A percentile compares a stretch with the other conserved stretches of the same genome.
phyloP scores from a whole-genome alignment of 192 early-diverging fungal species.

The Rhizoclosmatium sp. region DNA sequence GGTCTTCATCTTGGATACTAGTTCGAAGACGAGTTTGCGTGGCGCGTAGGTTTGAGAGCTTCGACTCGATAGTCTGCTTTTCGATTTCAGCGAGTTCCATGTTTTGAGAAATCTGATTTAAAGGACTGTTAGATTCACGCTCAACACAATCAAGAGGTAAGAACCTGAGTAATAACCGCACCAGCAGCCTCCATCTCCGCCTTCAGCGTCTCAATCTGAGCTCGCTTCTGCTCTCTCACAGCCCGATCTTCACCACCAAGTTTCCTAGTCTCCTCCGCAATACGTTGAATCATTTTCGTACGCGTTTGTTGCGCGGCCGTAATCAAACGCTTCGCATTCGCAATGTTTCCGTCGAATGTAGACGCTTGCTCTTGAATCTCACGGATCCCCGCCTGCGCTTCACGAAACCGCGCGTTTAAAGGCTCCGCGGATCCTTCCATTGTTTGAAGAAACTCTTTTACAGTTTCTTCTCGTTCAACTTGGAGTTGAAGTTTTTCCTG shows the following conservation, averaged over 20 bases:
- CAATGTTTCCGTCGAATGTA: constrained; percentile 57
- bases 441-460: constrained; percentile 8
- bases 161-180: not conserved
- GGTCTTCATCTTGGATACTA: constrained; percentile 32
- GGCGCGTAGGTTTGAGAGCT: not conserved
- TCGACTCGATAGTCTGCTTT: not conserved
- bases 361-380: constrained; percentile 17
- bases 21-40: constrained; percentile 10
- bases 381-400: not conserved
- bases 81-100: constrained; percentile 38
- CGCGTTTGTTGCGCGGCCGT: not conserved
- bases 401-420: not conserved
- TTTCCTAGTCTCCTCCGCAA: constrained; percentile 59
- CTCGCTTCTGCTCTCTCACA: constrained; percentile 49
- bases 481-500: constrained; percentile 8
- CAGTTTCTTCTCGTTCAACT: not conserved
- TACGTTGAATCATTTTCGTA: constrained; percentile 38
- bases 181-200: constrained; percentile 40
- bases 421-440: constrained; percentile 25
- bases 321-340: constrained; percentile 47
- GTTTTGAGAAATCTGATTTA: constrained; percentile 30
- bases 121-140: not conserved
- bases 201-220: constrained; percentile 48
- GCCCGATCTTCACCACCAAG: constrained; percentile 42
- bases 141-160: not conserved